These are phyloP conservation scores for Euphrasia confusa DNA, from an alignment of 257 asterid genomes.

Conservation along the genomic window DNA sequence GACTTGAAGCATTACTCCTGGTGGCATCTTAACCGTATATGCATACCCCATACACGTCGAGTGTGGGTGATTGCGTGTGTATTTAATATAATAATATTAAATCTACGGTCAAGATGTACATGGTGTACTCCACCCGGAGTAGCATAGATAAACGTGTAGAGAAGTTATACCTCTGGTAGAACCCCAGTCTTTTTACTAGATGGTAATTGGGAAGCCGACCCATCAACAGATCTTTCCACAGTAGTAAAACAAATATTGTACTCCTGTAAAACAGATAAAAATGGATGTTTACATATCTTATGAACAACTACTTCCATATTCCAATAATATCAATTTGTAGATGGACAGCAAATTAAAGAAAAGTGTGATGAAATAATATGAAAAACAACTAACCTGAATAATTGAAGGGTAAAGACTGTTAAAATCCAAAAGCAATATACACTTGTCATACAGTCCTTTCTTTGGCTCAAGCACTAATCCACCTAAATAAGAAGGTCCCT, in stretches of 20 bases:
- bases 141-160: too few relatives aligned
- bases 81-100: too few relatives aligned
- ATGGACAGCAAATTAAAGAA: conserved; percentile 16
- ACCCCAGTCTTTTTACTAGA: conserved; percentile 67
- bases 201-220: conserved; percentile 60
- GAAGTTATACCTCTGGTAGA: conserved; percentile 76
- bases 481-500: conserved; percentile 90
- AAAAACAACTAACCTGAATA: conserved; percentile 64
- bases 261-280: conserved; percentile 52
- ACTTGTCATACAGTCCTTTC: conserved; percentile 92
- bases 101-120: too few relatives aligned
- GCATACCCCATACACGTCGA: too few relatives aligned
- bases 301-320: conserved; percentile 5
- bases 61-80: too few relatives aligned
- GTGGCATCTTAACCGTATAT: too few relatives aligned
- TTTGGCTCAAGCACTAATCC: conserved; percentile 98
- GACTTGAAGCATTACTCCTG: too few relatives aligned
- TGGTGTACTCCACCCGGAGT: too few relatives aligned
- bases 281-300: conserved; percentile 10
- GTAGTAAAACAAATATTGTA: conserved; percentile 97
- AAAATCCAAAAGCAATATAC: conserved; percentile 86
- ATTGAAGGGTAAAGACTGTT: conserved; percentile 99
- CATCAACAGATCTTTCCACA: conserved; percentile 73
- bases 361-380: conserved; percentile 16
- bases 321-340: conserved; percentile 12